phyloP scores from a whole-genome alignment of 495 filamentous ascomycete genomes.

The Aspergillus egyptiacus region DNA sequence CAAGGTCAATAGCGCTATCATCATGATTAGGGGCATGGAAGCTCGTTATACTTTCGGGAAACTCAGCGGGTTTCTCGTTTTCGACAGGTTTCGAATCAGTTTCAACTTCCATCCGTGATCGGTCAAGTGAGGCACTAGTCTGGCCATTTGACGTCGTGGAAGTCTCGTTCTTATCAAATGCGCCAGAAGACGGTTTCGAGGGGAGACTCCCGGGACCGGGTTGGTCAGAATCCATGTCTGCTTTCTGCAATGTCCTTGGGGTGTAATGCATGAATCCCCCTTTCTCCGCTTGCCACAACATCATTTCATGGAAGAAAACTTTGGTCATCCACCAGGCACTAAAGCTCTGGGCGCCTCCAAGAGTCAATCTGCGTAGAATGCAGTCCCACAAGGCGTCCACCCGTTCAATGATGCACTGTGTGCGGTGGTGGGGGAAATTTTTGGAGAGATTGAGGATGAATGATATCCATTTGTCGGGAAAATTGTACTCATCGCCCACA shows the following conservation, averaged over 20 bases:
- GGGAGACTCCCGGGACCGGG: slow-evolving; percentile 21
- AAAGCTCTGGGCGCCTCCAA: slow-evolving; percentile 77
- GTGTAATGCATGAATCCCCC: slow-evolving; percentile 79
- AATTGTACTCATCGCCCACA: slow-evolving; percentile 48
- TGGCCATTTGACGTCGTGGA: slow-evolving; percentile 13
- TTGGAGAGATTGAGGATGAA: slow-evolving; percentile 71
- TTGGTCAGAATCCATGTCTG: slow-evolving; percentile 30
- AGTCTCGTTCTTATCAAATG: slow-evolving; percentile 12
- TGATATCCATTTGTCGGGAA: slow-evolving; percentile 78
- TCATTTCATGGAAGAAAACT: slow-evolving; percentile 94
- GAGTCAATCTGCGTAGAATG: slow-evolving; percentile 52
- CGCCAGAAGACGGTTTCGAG: slow-evolving; percentile 17
- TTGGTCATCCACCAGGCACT: slow-evolving; percentile 98
- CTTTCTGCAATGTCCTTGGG: slow-evolving; percentile 39
- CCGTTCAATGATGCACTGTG: slow-evolving; percentile 48
- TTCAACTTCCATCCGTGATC: slow-evolving; percentile 12
- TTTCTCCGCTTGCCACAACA: slow-evolving; percentile 82
- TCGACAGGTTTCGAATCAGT: slow-evolving; percentile 12
- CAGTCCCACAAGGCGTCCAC: slow-evolving; percentile 42
- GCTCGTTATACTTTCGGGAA: slow-evolving; percentile 25
- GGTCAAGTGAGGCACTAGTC: slow-evolving; percentile 10
- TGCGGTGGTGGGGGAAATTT: slow-evolving; percentile 65
- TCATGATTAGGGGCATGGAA: slow-evolving; percentile 41
- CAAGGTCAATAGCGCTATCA: slow-evolving; percentile 44
- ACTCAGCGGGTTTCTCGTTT: slow-evolving; percentile 21